Base-by-base conservation (phyloP, 108 stramenopile species). In the Pseudonitzschia pungens region DNA sequence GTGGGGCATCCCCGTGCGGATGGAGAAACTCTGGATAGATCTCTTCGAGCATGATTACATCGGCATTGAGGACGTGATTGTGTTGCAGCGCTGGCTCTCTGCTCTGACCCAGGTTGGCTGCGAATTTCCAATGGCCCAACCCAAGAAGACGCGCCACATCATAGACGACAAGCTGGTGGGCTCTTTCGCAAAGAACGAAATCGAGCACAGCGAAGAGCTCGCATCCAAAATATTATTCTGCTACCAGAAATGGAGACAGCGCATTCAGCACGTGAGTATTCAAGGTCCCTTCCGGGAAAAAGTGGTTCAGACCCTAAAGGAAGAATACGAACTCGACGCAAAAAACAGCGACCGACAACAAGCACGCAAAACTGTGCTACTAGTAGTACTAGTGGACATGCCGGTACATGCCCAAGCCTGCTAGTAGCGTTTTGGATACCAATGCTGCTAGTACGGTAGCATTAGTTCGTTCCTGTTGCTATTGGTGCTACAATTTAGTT, bases 31-130 rank as follows among this genome's bases (percentile, higher is more conserved):
- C 11, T 77, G 65, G 74, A 75, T 84, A 27, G 73, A 75, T 40
- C 57, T 86, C 42, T 88, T 82, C 70, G 85, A 86, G 64, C 73
- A 69, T 44, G 85, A 74, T 8, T 76, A 79, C 59, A 42, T 85
- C 28, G 82, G 63, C 54, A 32, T 45, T 22, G 65, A 36, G 11
- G 73, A 74, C 24, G 41, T 67, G 60, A 5, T 18, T 41, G 24
- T 78, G 33, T 57, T 80, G 16, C 78, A 80, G 48, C 64, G 77
- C 0, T 87, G 86, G 86, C 27, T 87, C 22, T 52, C 48, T n/a
- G 70, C 77, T 18, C 77, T 87, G 16, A 42, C 28, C 8, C 43
- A 71, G 14, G 58, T 77, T 5, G 73, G 79, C 18, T 84, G 83
- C 45, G 52, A 65, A 1, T 81, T 79, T 56, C 60, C 60, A 14